phyloP scores from a whole-genome alignment of 2,329 filamentous ascomycete genomes.

The Cercospora nicotianae region DNA sequence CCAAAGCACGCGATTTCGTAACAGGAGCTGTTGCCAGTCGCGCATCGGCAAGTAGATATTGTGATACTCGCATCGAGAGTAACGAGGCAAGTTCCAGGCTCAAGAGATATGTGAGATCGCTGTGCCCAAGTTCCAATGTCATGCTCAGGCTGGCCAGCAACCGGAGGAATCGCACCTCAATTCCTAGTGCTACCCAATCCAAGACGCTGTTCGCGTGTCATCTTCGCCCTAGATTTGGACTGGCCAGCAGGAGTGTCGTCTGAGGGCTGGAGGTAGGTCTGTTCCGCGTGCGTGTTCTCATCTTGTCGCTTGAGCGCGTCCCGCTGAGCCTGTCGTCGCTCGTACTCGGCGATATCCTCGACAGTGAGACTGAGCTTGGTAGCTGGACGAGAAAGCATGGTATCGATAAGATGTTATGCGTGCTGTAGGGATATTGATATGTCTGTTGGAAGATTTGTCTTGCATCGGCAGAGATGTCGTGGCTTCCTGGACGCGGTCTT shows the following conservation, averaged over 20 bases:
- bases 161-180: slow-evolving; percentile 5
- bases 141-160: background rate
- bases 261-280: slow-evolving; percentile 24
- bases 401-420: background rate
- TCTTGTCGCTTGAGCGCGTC: slow-evolving; percentile 31
- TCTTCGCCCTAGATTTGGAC: slow-evolving; percentile 30
- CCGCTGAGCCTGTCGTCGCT: slow-evolving; percentile 35
- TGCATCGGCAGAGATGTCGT: background rate
- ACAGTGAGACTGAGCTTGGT: slow-evolving; percentile 39
- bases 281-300: slow-evolving; percentile 21
- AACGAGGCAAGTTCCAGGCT: background rate
- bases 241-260: slow-evolving; percentile 29
- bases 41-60: background rate
- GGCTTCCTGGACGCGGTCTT: background rate
- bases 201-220: slow-evolving; percentile 35
- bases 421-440: background rate
- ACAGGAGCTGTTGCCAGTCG: background rate
- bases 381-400: slow-evolving; percentile 40
- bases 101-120: background rate
- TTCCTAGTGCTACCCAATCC: slow-evolving; percentile 27
- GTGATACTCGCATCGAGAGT: background rate
- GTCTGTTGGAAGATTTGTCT: background rate
- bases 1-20: background rate
- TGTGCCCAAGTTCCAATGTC: background rate
- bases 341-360: slow-evolving; percentile 39